Evolutionary conservation across 306 rosid genomes (phyloP).

Genomic region (Prunus padus): DNA sequence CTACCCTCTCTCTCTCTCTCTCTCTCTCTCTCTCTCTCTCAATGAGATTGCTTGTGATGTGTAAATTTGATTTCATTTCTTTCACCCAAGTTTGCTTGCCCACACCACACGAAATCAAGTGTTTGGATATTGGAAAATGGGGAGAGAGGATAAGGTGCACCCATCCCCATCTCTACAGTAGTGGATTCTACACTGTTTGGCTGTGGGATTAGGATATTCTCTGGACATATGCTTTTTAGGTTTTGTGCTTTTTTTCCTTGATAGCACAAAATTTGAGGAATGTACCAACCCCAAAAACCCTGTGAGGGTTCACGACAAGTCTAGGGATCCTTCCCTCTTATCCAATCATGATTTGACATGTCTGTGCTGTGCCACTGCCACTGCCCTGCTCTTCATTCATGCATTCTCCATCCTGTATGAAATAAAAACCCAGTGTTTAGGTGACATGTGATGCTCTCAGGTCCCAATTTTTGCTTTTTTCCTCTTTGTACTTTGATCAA

Average conservation of each 20-base stretch:
- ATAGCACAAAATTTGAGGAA: slow-evolving; percentile 12
- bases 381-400: not conserved
- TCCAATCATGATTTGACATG: slow-evolving; percentile 35
- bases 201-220: slow-evolving; percentile 21
- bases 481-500: not conserved
- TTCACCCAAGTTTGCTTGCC: slow-evolving; percentile 37
- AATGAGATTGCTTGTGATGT: slow-evolving; percentile 28
- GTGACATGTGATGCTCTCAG: slow-evolving; percentile 17
- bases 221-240: not conserved
- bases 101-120: slow-evolving; percentile 31
- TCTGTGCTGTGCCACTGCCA: not conserved
- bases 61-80: slow-evolving; percentile 26
- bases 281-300: not conserved
- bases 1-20: slow-evolving; percentile 20
- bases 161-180: not conserved
- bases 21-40: not conserved
- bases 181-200: slow-evolving; percentile 8
- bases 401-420: slow-evolving; percentile 2
- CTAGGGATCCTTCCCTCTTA: not conserved
- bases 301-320: slow-evolving; percentile 11
- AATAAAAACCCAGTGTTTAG: not conserved
- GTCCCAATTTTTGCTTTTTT: not conserved
- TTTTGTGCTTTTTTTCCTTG: not conserved
- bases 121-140: not conserved
- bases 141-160: not conserved